Evolutionary conservation across 2,329 filamentous ascomycete genomes (phyloP), one percentile per base, ranked within the genome.

Genomic region (Calycina herbarum): DNA sequence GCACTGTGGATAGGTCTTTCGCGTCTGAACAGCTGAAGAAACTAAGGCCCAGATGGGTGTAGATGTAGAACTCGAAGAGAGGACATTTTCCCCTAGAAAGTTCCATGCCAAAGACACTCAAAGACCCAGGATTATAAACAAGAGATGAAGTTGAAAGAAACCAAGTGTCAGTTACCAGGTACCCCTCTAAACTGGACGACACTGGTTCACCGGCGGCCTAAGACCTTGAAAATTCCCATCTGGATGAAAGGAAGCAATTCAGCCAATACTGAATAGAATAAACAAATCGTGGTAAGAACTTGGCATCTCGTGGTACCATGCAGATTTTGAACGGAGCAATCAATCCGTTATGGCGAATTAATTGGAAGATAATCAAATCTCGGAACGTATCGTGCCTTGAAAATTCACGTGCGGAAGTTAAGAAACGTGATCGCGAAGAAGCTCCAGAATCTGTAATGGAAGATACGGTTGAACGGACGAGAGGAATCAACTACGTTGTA

Each of bases 221-320:
- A 33, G 27, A 17, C 27, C n/a, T 24, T 54, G 48, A 31, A 33
- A 54, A 57, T 10, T 5, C 15, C 29, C 15, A 57, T n/a, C 29
- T 33, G 31, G 24, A 20, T 33, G 17, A 57, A 57, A 29, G 56
- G 29, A 57, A 57, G n/a, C 29, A 57, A n/a, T 57, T 57, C 15
- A 57, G 56, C 56, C 56, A 57, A 8, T 57, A 33, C 29, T 17
- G 27, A 15, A 31, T 31, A 35, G 17, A 17, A 57, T 20, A 2
- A 57, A 31, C 27, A 6, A 54, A 27, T 27, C 20, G 48, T 54
- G 20, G 20, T 54, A 51, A 15, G n/a, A 51, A 51, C n/a, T 51
- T 54, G 48, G 48, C 48, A 57, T 20, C 56, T 57, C 56, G 56
- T 57, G 56, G 54, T 15, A 17, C 17, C 27, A 1, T 15, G 11